Evolutionary conservation across 129 eudicot genomes (phyloP), one percentile per base, ranked within the genome.

Genomic region (Rutidosis leptorrhynchoides): DNA sequence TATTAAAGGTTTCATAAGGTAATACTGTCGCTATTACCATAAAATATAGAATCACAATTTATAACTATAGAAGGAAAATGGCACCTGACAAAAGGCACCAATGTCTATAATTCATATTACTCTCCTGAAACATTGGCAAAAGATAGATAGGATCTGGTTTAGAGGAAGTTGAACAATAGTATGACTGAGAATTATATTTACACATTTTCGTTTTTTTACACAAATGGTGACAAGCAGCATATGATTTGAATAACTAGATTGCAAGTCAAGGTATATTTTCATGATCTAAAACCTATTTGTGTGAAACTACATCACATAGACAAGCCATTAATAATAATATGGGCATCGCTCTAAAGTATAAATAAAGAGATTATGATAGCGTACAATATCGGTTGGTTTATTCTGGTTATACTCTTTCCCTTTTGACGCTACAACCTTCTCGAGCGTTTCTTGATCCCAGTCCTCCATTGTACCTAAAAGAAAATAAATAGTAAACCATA

Each of bases 331-430:
- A 37, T 53, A 49, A 37, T 53, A 19, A 28, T 63, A 73, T 11
- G n/a, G 19, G n/a, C 7, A 22, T 19, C 20, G 22, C 4, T 27
- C 25, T 12, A 70, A 26, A 54, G 25, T 16, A 21, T 79, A 32
- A 55, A 21, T 79, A 32, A 55, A 71, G 26, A 58, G 40, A 61
- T 59, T 22, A 17, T 17, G 62, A 58, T 33, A 49, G 60, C 81
- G 62, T 84, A 84, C 86, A 67, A 84, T 84, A 60, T 84, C 90
- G 0, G 90, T 84, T 33, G 90, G 90, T 74, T 81, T 84, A 69
- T 84, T 84, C 67, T 71, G 83, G 70, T 84, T 81, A 67, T 81
- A 84, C 79, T 84, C 90, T 64, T 84, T 84, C 63, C 86, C 83
- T 69, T 81, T 81, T 29, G 83, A 73, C 19, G 73, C 90, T 37